Evolutionary conservation across 2,329 filamentous ascomycete genomes (phyloP), one percentile per base, ranked within the genome.

Genomic region (Cylindrodendrum hubeiense): DNA sequence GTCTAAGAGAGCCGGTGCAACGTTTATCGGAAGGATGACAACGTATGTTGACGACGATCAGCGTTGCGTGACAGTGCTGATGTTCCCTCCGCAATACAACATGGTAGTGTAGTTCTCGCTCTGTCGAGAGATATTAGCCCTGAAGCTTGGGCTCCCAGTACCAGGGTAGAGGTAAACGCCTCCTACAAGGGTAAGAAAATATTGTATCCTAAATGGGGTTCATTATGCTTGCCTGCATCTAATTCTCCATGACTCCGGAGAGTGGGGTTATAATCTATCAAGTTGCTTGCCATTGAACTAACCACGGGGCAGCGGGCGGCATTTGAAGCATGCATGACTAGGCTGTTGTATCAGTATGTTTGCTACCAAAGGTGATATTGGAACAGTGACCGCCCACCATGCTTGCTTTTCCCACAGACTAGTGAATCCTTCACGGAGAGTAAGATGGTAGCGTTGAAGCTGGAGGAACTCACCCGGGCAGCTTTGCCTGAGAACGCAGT

Each of bases 71-170:
- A 59, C 46, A 21, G 24, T 43, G 49, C 43, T 41, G 54, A 59
- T 49, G 54, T 63, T 59, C 54, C 49, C 49, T 63, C 54, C 49
- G 41, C 54, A 54, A 21, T 28, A 24, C 50, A 47, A 58, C 47
- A 43, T 43, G 44, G 52, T 59, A 55, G 54, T 63, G 54, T 50
- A 59, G 61, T 63, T 63, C 39, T 55, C 61, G 39, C 55, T 59
- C 50, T 47, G 41, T 58, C 49, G n/a, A 58, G 53, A 33, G 21
- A 17, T 47, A 44, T 41, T 41, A 37, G 41, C 28, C 30, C 24
- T 43, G 47, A 43, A 43, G 53, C 47, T 49, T 58, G 47, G n/a
- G 30, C 41, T 52, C 46, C 60, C 30, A 21, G 53, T 28, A 39
- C 54, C 41, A 34, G 33, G 46, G 39, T 34, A 24, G 24, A 54